Evolutionary conservation across 768 basidiomycete genomes (phyloP), one percentile per base, ranked within the genome.

Genomic region (Agaricus sinodeliciosus): DNA sequence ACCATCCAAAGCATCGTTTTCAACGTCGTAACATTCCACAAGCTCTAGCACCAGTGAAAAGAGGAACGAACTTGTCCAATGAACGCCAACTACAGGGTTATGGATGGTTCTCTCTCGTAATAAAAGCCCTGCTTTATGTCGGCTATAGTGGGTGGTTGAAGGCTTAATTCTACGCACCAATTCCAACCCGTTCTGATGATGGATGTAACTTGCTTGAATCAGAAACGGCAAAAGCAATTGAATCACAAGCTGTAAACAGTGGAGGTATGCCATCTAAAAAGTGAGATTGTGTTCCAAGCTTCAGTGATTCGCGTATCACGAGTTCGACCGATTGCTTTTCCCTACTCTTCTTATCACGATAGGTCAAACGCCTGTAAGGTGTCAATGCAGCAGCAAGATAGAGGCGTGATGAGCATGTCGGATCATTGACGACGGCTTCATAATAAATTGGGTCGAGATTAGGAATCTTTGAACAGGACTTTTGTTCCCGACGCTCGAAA

Each of bases 281-380:
- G 61, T 89, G 84, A 56, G 86, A 81, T 59, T 87, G 85, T 16
- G 77, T 74, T 9, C 90, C 90, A 25, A 92, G 74, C 65, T 94
- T 97, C 54, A 96, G 67, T 5, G 89, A 88, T 43, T 95, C 90
- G 44, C 87, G 78, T 31, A 97, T 77, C 26, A 85, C 83, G 27
- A 80, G 80, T 49, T 88, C 84, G 4, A 85, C 75, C 0, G 81
- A 79, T 6, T 76, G 72, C 9, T 78, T 70, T 0, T 63, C 62
- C 59, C 80, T 89, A 43, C 81, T 79, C 65, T 90, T 93, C 55
- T 74, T 71, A 57, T 87, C 83, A 13, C 57, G 62, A 60, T 83
- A 88, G 3, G 75, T 79, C 13, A 86, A 63, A 4, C 70, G 73
- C 19, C 73, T 64, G 55, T 83, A 92, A 0, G 94, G 92, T 2